Evolutionary conservation across 768 basidiomycete genomes (phyloP), one percentile per base, ranked within the genome.

Genomic region (Leccinellum rugosiceps): DNA sequence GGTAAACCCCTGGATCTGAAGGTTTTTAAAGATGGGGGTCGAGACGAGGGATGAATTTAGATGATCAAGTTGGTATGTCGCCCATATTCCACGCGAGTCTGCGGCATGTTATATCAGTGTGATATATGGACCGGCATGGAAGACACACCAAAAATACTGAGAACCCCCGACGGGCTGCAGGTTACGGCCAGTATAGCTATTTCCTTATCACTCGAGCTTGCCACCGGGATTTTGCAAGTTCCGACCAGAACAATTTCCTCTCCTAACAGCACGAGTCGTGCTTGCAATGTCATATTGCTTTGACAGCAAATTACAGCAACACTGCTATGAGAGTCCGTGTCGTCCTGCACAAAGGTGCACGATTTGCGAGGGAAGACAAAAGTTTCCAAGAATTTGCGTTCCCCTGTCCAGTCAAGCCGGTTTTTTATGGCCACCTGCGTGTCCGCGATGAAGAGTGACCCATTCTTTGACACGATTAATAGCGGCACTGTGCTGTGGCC

Each of bases 71-170:
- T 73, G 73, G 61, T 74, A 72, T 31, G 70, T 63, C 17, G 68
- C 61, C 82, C 80, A 84, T 56, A 61, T 60, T 30, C 81, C 82
- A 23, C 77, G 71, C 41, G 65, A 69, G 65, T 72, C 82, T 86
- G 65, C 38, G 56, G 25, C 23, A 44, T 17, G 45, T 53, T 61
- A 45, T 49, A 56, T 3, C 14, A 41, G 23, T 1, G 45, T 43
- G 26, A 15, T 25, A 41, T 25, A 23, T 3, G 17, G 28, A 41
- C 4, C 11, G 32, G 13, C 2, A 32, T n/a, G 35, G 17, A 44
- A 32, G 15, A 71, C 80, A 41, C 64, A 84, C 84, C 68, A n/a
- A 85, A 65, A 31, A 83, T 64, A 58, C 76, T 81, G 45, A 85
- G 56, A 62, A 73, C 71, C 19, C 84, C 85, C 6, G 78, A 76